Percentiles rank a stretch among this genome's conserved stretches.
These are phyloP conservation scores for Coprinopsis sp. DNA, from an alignment of 768 basidiomycete species.

Conservation along the genomic window DNA sequence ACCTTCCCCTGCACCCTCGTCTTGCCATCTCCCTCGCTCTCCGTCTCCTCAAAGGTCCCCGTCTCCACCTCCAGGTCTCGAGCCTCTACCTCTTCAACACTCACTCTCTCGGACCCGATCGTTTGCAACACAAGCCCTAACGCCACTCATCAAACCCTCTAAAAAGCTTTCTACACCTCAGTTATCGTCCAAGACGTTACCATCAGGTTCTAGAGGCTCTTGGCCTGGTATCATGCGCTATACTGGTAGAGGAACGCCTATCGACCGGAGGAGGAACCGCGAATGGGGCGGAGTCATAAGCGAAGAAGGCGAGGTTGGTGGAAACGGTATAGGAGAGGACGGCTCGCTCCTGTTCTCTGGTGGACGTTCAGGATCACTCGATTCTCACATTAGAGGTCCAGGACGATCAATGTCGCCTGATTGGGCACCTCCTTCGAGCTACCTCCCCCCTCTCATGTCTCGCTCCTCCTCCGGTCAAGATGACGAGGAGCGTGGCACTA, in stretches of 20 bases:
- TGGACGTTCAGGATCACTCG: constrained; percentile 34
- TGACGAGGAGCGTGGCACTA: constrained; percentile 7
- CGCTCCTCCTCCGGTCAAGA: constrained; percentile 14
- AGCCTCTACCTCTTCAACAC: constrained; percentile 24
- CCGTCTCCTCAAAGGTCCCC: constrained; percentile 26
- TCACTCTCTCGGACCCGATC: constrained; percentile 34
- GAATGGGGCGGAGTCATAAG: constrained; percentile 40
- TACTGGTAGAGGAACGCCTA: constrained; percentile 45
- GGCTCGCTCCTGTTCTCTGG: constrained; percentile 40
- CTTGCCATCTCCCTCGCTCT: constrained; percentile 25
- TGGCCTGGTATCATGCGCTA: constrained; percentile 39
- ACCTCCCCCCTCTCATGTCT: constrained; percentile 25
- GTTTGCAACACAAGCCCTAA: constrained; percentile 25
- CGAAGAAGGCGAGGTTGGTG: constrained; percentile 19
- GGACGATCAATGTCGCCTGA: constrained; percentile 29
- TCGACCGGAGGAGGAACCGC: constrained; percentile 37
- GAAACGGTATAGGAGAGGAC: constrained; percentile 41
- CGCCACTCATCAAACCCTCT: constrained; percentile 17
- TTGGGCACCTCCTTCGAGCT: too few relatives aligned
- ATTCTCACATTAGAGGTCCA: constrained; percentile 28
- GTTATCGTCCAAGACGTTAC: constrained; percentile 20
- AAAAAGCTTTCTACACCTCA: constrained; percentile 17
- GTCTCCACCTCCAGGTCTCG: constrained; percentile 27
- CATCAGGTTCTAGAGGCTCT: constrained; percentile 32
- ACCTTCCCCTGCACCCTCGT: constrained; percentile 34